Evolutionary conservation across 2,329 filamentous ascomycete species (phyloP), one percentile per base, ranked within the genome.

Genomic region (Paecilomyces dactylethromorphus): DNA sequence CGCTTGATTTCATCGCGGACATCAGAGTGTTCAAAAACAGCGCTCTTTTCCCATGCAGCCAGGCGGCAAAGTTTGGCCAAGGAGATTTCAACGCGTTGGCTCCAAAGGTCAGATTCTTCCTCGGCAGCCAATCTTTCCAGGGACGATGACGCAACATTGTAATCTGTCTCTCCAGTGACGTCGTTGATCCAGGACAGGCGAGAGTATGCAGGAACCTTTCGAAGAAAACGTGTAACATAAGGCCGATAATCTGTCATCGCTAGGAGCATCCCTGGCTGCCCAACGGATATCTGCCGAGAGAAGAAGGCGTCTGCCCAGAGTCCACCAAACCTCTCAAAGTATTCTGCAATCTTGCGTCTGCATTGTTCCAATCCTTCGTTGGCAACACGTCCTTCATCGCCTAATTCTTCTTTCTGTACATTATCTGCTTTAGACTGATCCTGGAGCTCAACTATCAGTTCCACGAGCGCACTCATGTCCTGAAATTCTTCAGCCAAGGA

Each of bases 101-200:
- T 91, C 93, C 93, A 97, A 3, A 94, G 77, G 66, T 92, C 88
- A 56, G 85, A 83, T 72, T 97, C 92, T 57, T 86, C 84, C 55
- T 82, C 81, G 21, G 87, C 78, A 0, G 90, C 92, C 21, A 92
- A 81, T 7, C 84, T 79, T 51, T 89, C 79, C 53, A 99, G 81
- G 0, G 87, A 88, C 50, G 85, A 78, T 4, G 88, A 87, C 11
- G 93, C 92, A 58, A 85, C 83, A 12, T 84, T 79, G 62, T 91
- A 91, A 66, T 96, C 86, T 59, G 86, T 82, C 69, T 94, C 90
- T 24, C 84, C 82, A 60, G 87, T 81, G 7, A 97, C 83, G 70
- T 97, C 92, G 71, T 99, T 95, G 76, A 99, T 96, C 94, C 94
- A 99, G 54, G 88, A 87, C 52, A 99, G 81, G 66, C 91, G 91